A percentile compares a stretch with the other conserved stretches of the same genome.
These are phyloP conservation scores for Termitomyces sp. DNA, from an alignment of 1,284 basidiomycete genomes.

Conservation along the genomic window DNA sequence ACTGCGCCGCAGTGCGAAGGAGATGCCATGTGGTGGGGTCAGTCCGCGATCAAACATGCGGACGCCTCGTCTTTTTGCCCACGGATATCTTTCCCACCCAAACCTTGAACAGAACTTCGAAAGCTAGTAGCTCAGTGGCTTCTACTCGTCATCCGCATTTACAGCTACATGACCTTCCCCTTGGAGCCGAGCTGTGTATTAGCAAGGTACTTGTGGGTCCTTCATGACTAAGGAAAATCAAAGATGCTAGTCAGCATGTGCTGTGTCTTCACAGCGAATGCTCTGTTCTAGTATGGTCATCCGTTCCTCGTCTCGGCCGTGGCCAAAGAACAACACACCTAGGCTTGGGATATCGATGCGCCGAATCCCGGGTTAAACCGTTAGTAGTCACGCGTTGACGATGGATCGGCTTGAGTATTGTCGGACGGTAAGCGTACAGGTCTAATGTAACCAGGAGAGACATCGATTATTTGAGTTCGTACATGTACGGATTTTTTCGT, in stretches of 20 bases:
- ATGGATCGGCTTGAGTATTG: no score
- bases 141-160: no score
- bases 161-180: background rate
- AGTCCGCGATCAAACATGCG: background rate
- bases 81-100: background rate
- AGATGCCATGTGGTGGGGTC: background rate
- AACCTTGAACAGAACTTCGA: no score
- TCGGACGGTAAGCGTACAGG: background rate
- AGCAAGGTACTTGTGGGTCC: no score
- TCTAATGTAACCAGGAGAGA: no score
- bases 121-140: no score
- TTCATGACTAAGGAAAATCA: background rate
- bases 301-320: background rate
- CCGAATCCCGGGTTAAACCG: background rate
- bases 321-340: background rate
- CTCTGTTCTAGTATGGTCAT: background rate
- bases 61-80: background rate
- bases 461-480: no score
- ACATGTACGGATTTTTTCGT: background rate
- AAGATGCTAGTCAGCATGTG: background rate
- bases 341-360: background rate
- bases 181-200: background rate
- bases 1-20: no score
- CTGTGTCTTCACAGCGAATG: background rate
- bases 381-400: no score